These are phyloP conservation scores for Dendrobium officinale DNA, from an alignment of 106 monocot genomes.

Conservation along the genomic window DNA sequence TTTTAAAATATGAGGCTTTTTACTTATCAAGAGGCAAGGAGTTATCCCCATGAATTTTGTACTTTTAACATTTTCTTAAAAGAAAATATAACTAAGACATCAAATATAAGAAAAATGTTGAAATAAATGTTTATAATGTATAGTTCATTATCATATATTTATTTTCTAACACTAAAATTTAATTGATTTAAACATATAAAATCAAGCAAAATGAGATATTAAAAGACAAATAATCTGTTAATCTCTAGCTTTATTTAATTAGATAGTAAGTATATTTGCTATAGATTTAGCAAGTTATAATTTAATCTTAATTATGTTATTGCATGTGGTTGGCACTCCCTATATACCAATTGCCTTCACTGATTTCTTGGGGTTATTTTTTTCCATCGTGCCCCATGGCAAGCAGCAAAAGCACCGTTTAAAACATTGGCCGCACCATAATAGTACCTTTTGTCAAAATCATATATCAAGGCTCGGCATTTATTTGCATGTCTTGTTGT, in stretches of 20 bases:
- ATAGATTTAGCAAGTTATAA: too few relatives aligned
- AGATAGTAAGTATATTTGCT: too few relatives aligned
- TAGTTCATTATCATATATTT: neutral
- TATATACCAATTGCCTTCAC: too few relatives aligned
- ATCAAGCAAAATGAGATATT: neutral
- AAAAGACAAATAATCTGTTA: too few relatives aligned
- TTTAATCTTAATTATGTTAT: neutral
- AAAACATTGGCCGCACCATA: too few relatives aligned
- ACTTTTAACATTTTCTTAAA: neutral
- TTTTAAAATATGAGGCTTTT: neutral
- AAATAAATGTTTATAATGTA: neutral
- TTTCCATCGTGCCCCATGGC: too few relatives aligned
- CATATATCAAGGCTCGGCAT: too few relatives aligned
- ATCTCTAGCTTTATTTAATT: too few relatives aligned
- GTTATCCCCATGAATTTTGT: neutral
- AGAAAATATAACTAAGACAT: neutral
- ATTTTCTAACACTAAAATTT: neutral
- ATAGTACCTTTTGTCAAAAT: too few relatives aligned
- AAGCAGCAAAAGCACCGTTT: too few relatives aligned
- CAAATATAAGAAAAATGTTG: neutral
- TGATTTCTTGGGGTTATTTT: too few relatives aligned
- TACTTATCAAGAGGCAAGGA: neutral
- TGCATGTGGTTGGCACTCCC: neutral
- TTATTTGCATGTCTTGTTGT: too few relatives aligned
- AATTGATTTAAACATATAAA: neutral